Evolutionary conservation across 176 grass and related monocot species (phyloP), one percentile per base, ranked within the genome.

Genomic region (Cocos nucifera): DNA sequence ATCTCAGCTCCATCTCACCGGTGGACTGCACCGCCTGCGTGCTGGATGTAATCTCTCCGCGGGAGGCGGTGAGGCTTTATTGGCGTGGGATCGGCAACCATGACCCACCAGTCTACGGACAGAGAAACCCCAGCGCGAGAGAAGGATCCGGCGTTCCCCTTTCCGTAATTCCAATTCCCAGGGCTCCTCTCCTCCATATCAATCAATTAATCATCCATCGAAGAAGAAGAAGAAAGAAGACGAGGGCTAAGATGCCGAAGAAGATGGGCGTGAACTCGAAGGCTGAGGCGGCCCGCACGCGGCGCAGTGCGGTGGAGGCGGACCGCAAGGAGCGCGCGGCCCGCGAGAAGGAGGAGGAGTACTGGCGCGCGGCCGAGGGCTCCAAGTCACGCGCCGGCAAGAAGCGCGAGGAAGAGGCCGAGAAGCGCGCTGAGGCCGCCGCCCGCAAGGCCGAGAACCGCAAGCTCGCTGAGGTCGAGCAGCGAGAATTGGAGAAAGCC

Each of bases 221-320:
- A 30, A 30, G 28, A 6, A 35, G 32, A 44, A 44, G 35, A 3
- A 9, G 9, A 44, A 14, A 3, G 35, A 44, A 12, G 35, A 12
- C 4, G 28, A 30, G 28, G 28, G 28, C 28, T 6, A 44, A 44
- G 69, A 98, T 98, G 93, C 93, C 87, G 87, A 98, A 92, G 84
- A 98, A 98, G 93, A 91, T 97, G 93, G 87, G 93, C 23, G 72
- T 86, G 3, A 97, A 97, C 84, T 82, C 93, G 28, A 97, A 97
- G 93, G 93, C 93, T 53, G 93, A 97, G 73, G 87, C 81, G 17
- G 84, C 81, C 62, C 84, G 84, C 48, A 81, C 86, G 55, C 78
- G 87, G 20, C 80, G 75, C n/a, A 83, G 87, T 53, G 66, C 75
- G 25, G 71, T 73, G 53, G 93, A 97, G 76, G 14, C 72, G 22